Percentiles rank a stretch among this genome's conserved stretches.
Conservation (phyloP, 257 asterid genomes). For the Nicotiana obtusifolia region DNA sequence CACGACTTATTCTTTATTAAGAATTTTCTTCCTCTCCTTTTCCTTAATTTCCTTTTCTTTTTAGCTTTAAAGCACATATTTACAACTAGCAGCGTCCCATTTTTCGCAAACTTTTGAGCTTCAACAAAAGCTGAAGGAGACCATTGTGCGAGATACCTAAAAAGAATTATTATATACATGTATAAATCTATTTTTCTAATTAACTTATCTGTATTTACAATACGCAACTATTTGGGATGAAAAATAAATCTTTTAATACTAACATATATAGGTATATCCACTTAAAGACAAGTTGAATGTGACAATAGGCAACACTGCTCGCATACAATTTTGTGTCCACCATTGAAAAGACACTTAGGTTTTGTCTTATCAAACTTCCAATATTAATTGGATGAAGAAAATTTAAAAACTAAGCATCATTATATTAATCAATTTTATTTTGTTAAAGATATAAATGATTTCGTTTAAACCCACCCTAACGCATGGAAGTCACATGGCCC, state of each 20-base stretch:
- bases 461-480: background rate
- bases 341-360: background rate
- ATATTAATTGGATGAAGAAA: background rate
- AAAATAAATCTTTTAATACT: too few species aligned
- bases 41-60: too few species aligned
- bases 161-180: too few species aligned
- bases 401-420: background rate
- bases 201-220: too few species aligned
- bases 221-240: too few species aligned
- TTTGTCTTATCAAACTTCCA: background rate
- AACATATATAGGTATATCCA: too few species aligned
- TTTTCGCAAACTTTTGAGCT: background rate
- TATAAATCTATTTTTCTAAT: too few species aligned
- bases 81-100: background rate
- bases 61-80: background rate
- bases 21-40: background rate
- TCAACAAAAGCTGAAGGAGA: background rate
- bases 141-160: background rate
- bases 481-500: background rate
- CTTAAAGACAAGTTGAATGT: too few species aligned
- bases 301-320: too few species aligned
- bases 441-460: background rate
- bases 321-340: rapidly evolving
- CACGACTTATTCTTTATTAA: constrained; percentile 3
- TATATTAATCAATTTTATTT: background rate